Base-by-base conservation (phyloP, 2,329 filamentous ascomycete species). In the Fusarium sp. region DNA sequence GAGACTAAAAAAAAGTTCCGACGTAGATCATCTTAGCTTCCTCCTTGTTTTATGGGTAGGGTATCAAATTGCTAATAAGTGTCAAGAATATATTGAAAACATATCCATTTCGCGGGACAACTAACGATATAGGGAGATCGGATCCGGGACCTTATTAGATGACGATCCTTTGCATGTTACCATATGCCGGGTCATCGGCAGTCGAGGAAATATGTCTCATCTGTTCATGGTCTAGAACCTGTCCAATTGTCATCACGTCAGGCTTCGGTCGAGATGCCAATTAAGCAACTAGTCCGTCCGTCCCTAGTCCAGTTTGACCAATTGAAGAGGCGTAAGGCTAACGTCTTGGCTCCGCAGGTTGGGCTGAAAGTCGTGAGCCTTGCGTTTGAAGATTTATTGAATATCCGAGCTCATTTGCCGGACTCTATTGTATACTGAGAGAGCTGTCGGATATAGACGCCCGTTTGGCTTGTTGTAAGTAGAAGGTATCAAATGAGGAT, bases 1-100 rank as follows among this genome's bases (percentile, higher is more conserved):
- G 45, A 27, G 27, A 13, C 63, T 64, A 62, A 59, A 45, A 49
- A 54, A 59, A 69, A 49, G 67, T 38, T 64, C 57, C 60, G 67
- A 64, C 50, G 62, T 11, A 67, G 58, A 56, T 64, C 62, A 37
- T 37, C 32, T 35, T 13, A 37, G 23, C 11, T 14, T 26, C 30
- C 48, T 52, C 53, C 44, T 49, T 45, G 41, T 32, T 62, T 50
- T 42, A 49, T 42, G 27, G 48, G 32, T 23, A 27, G 35, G 37
- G 44, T 67, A 33, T 23, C 33, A 59, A 40, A 45, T 33, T 65
- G 44, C 54, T 65, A 14, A 37, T 30, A 30, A 46, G 10, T 35
- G 40, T 55, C n/a, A 46, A 46, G 40, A 32, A 55, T 55, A 48
- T 55, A 55, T 55, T 35, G 30, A 35, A 26, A 15, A 41, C 35